Evolutionary conservation across 331 rosid species (phyloP).

Genomic region (Phaseolus coccineus): DNA sequence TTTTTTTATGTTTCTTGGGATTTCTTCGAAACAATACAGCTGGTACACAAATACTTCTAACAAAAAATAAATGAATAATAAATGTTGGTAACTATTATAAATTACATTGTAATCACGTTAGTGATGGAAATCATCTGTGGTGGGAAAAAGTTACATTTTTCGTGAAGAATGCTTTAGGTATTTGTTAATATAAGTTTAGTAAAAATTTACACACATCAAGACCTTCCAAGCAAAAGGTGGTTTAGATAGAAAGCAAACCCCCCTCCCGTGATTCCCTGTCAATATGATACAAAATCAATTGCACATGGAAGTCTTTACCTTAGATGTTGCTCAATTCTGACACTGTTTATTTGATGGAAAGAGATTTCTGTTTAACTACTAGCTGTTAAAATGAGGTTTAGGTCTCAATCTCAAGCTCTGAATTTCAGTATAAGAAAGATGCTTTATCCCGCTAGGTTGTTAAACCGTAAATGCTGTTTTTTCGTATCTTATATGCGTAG

Average conservation of each 20-base stretch:
- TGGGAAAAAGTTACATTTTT: neutral
- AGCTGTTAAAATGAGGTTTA: neutral
- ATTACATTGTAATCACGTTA: neutral
- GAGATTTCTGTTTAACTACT: neutral
- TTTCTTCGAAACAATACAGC: neutral
- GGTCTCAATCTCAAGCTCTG: neutral
- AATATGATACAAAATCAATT: neutral
- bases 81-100: neutral
- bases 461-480: neutral
- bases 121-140: neutral
- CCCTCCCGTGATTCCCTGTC: neutral
- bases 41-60: neutral
- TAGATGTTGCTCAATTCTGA: neutral
- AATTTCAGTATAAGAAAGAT: slow-evolving; percentile 6
- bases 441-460: neutral
- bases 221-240: neutral
- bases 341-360: slow-evolving; percentile 17
- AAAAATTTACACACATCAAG: neutral
- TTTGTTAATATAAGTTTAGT: neutral
- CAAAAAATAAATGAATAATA: neutral
- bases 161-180: neutral
- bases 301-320: neutral
- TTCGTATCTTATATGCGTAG: neutral
- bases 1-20: neutral
- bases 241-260: neutral